These are phyloP conservation scores for Bruguiera parviflora DNA, from an alignment of 345 rosid species.

Conservation along the genomic window DNA sequence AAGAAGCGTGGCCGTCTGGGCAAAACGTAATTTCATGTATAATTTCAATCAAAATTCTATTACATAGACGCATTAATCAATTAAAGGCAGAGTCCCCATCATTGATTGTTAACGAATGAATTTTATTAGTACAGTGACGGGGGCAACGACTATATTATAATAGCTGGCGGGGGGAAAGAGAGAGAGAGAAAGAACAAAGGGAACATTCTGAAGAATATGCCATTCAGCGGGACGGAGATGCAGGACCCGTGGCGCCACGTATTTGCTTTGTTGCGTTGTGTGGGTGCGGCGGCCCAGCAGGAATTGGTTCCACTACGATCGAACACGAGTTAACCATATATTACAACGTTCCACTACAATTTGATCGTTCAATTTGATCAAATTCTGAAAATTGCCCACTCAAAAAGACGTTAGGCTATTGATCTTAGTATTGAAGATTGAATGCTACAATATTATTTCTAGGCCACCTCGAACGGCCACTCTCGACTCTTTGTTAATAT, in stretches of 20 bases:
- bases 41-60: no score
- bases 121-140: neutral
- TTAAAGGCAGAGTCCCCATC: no score
- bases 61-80: no score
- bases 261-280: neutral
- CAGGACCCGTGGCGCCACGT: conserved; percentile 50
- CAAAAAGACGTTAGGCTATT: no score
- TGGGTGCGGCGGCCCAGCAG: neutral
- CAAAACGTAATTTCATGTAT: no score
- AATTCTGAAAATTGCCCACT: no score
- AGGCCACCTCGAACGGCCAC: no score
- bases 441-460: no score
- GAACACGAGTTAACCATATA: neutral
- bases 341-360: no score
- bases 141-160: neutral
- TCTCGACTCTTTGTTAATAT: no score
- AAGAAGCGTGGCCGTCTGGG: neutral
- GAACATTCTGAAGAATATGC: conserved; percentile 68
- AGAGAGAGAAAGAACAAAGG: neutral
- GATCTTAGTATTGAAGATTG: no score
- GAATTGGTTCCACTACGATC: neutral
- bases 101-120: neutral
- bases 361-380: no score
- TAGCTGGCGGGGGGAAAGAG: neutral
- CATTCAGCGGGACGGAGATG: neutral